Conservation (phyloP, 495 filamentous ascomycete species). For the Xylaria cubensis region DNA sequence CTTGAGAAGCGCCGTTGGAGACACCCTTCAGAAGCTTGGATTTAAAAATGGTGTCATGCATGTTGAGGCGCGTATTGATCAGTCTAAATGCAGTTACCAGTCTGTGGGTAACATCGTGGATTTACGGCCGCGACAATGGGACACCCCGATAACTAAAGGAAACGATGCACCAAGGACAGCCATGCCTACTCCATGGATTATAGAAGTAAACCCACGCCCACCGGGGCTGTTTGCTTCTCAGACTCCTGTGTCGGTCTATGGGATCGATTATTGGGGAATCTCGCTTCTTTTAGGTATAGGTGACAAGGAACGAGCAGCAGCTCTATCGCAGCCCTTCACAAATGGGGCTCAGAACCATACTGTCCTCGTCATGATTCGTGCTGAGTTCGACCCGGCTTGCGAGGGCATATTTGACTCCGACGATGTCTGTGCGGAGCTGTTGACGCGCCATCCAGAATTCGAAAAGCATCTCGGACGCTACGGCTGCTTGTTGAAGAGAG, state of each 20-base stretch:
- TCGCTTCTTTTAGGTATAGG: conserved; percentile 38
- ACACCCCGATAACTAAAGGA: conserved; percentile 2
- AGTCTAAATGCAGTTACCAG: conserved; percentile 35
- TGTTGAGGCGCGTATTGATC: conserved; percentile 38
- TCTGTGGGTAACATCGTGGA: conserved; percentile 28
- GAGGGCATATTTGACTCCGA: conserved; percentile 48
- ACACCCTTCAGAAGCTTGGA: conserved; percentile 37
- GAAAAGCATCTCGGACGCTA: conserved; percentile 32
- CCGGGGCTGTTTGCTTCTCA: conserved; percentile 41
- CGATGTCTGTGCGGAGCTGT: conserved; percentile 46
- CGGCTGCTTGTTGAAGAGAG: conserved; percentile 41
- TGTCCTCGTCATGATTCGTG: conserved; percentile 36
- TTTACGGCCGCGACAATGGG: conserved; percentile 1
- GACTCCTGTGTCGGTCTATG: conserved; percentile 46
- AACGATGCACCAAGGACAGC: background rate
- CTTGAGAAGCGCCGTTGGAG: conserved; percentile 37
- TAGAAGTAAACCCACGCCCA: conserved; percentile 50
- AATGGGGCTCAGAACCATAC: conserved; percentile 38
- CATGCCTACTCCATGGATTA: conserved; percentile 38
- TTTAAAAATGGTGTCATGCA: conserved; percentile 38
- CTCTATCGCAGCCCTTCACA: conserved; percentile 40
- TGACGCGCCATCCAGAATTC: conserved; percentile 42
- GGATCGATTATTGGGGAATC: conserved; percentile 50
- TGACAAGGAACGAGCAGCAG: conserved; percentile 38
- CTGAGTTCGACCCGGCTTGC: conserved; percentile 34